Evolutionary conservation across 345 rosid genomes (phyloP), one percentile per base, ranked within the genome.

Genomic region (Pelargonium nanum): DNA sequence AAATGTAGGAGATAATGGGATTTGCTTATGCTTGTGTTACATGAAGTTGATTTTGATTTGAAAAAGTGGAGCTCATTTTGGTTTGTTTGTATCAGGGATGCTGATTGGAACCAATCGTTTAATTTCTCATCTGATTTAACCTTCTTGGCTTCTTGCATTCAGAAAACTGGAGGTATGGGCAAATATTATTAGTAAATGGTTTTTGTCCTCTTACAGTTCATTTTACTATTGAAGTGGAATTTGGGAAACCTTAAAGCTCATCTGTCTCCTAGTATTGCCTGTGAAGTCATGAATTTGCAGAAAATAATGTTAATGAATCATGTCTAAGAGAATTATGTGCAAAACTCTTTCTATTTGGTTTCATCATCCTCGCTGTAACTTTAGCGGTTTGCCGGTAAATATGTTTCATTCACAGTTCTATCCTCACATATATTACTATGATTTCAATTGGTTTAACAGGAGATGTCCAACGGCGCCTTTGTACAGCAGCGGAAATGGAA

Each of bases 91-190:
- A 74, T 71, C 95, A 92, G 98, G 91, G 70, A 82, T 2, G 86
- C 78, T 67, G 97, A 92, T 66, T 92, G 95, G 93, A 75, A 87
- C 62, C 74, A 62, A 72, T 91, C 98, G 56, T 89, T 89, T 69
- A 84, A 87, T 65, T 92, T 75, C 73, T 82, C 95, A 19, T 78
- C 89, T 53, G 79, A 89, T 72, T 70, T 85, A 77, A 80, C 74
- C 28, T 92, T 92, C 83, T 22, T 92, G 65, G 67, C 84, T 56
- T 53, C 83, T 58, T 89, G 98, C 79, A 60, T 84, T 40, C 57
- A 50, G 55, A 80, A 78, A 69, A 79, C 87, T 50, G 17, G 23
- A 71, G 98, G 98, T 89, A 81, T 21, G 30, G 19, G 22, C 48
- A 40, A 6, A 9, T 40, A 40, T 2, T 40, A 8, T 40, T 0